Percentiles rank a stretch among this genome's conserved stretches.
Conservation (phyloP, 106 monocot species). For the Dioscorea alata region DNA sequence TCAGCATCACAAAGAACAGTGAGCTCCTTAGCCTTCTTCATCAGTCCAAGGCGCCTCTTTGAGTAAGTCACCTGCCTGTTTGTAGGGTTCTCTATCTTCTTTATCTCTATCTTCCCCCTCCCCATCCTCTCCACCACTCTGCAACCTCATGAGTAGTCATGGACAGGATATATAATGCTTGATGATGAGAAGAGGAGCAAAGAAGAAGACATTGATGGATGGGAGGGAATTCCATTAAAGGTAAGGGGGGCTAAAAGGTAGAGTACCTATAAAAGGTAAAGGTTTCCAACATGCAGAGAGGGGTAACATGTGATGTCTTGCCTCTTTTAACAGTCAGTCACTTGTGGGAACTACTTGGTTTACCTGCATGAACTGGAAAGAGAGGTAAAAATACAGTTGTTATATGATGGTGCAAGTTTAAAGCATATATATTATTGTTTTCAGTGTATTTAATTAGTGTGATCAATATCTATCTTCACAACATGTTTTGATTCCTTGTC, state of each 20-base stretch:
- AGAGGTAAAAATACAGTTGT: no score
- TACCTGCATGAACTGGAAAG: no score
- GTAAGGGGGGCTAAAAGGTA: constrained; percentile 11
- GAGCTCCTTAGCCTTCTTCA: constrained; percentile 92
- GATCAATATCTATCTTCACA: no score
- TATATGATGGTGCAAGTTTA: no score
- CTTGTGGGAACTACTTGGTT: background rate
- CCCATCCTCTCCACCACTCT: constrained; percentile 31
- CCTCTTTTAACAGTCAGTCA: constrained; percentile 22
- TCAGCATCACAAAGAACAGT: constrained; percentile 88
- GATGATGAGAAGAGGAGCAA: background rate
- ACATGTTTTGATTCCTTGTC: no score
- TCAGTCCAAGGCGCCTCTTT: constrained; percentile 70
- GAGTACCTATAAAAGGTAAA: constrained; percentile 12
- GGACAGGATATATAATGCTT: no score
- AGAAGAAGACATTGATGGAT: background rate
- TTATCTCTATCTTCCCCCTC: constrained; percentile 92
- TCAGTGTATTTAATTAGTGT: no score
- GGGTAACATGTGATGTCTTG: constrained; percentile 33
- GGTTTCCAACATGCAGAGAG: constrained; percentile 19
- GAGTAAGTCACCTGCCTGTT: constrained; percentile 95
- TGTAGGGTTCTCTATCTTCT: constrained; percentile 89
- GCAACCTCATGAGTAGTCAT: background rate
- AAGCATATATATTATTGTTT: no score
- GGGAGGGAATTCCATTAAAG: constrained; percentile 7